A percentile compares a stretch with the other conserved stretches of the same genome.
Evolutionary conservation across 2,329 filamentous ascomycete species (phyloP).

Genomic region (Neopestalotiopsis sp.): DNA sequence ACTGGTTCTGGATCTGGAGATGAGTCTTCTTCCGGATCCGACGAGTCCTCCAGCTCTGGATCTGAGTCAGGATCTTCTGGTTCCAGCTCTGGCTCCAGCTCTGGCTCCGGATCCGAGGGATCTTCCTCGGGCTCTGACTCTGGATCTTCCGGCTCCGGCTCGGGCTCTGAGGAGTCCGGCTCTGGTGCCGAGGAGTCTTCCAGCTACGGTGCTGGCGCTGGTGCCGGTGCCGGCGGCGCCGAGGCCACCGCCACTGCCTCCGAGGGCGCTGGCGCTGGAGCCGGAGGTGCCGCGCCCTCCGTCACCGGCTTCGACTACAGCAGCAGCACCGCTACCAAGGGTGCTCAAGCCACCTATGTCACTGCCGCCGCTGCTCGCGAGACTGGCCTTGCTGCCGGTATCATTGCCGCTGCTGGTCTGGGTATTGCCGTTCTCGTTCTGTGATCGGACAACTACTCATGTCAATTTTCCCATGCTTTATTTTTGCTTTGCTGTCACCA

Average conservation of each 20-base stretch:
- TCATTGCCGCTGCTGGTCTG: slow-evolving; percentile 26
- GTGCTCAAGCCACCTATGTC: neutral
- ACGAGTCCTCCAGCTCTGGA: neutral
- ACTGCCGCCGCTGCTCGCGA: slow-evolving; percentile 24
- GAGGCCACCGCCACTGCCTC: neutral
- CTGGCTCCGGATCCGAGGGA: neutral
- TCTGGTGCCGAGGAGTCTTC: neutral
- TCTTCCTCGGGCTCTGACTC: too few relatives aligned
- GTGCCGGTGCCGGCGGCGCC: neutral
- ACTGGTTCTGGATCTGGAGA: neutral
- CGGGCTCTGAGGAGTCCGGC: neutral
- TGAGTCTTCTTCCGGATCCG: slow-evolving; percentile 13
- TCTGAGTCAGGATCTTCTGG: neutral
- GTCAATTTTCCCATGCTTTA: neutral
- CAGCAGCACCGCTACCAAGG: neutral
- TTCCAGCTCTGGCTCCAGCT: neutral
- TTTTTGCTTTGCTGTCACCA: neutral
- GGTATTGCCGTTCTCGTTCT: slow-evolving; percentile 27
- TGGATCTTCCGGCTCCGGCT: too few relatives aligned
- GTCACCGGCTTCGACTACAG: neutral
- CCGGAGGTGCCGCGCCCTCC: neutral
- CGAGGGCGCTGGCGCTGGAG: neutral
- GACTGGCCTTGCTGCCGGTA: slow-evolving; percentile 24
- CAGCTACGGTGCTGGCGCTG: neutral
- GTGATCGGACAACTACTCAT: slow-evolving; percentile 12